A percentile compares a stretch with the other conserved stretches of the same genome.
These are phyloP conservation scores for Cladosporium phlei DNA, from an alignment of 2,329 filamentous ascomycete genomes.

Conservation along the genomic window DNA sequence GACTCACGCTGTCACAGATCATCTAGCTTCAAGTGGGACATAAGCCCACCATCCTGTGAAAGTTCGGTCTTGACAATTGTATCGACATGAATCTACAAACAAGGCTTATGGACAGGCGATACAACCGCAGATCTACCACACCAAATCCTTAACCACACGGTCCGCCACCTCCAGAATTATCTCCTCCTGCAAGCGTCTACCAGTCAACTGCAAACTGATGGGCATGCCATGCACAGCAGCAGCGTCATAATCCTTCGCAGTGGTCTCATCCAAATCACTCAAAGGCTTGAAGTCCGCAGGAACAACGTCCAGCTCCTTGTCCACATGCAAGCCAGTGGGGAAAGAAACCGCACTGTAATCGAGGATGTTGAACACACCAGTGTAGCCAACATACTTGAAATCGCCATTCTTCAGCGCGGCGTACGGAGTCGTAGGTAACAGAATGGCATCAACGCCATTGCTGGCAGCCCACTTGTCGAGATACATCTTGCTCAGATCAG, in stretches of 20 bases:
- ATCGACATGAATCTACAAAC: too few relatives aligned
- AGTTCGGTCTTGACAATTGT: too few relatives aligned
- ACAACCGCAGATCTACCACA: conserved; percentile 11
- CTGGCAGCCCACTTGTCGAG: conserved; percentile 42
- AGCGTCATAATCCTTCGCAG: conserved; percentile 32
- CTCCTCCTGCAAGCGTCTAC: conserved; percentile 33
- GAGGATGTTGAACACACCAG: conserved; percentile 44
- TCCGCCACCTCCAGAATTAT: conserved; percentile 33
- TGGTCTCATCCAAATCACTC: conserved; percentile 37
- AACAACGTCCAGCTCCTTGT: conserved; percentile 35
- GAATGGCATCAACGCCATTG: conserved; percentile 41
- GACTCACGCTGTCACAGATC: too few relatives aligned
- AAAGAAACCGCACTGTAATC: conserved; percentile 46
- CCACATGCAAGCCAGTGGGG: conserved; percentile 37
- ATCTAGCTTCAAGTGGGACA: too few relatives aligned
- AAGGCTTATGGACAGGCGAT: too few relatives aligned
- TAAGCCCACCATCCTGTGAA: too few relatives aligned
- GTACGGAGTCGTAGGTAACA: conserved; percentile 45
- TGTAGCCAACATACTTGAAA: conserved; percentile 42
- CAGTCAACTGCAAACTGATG: conserved; percentile 31
- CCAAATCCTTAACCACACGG: conserved; percentile 20
- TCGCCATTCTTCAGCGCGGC: conserved; percentile 39
- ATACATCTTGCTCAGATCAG: conserved; percentile 37
- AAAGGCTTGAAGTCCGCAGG: conserved; percentile 25
- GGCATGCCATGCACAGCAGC: conserved; percentile 41